Conservation (phyloP, 1,284 basidiomycete species). For the Ganoderma lingzhi region DNA sequence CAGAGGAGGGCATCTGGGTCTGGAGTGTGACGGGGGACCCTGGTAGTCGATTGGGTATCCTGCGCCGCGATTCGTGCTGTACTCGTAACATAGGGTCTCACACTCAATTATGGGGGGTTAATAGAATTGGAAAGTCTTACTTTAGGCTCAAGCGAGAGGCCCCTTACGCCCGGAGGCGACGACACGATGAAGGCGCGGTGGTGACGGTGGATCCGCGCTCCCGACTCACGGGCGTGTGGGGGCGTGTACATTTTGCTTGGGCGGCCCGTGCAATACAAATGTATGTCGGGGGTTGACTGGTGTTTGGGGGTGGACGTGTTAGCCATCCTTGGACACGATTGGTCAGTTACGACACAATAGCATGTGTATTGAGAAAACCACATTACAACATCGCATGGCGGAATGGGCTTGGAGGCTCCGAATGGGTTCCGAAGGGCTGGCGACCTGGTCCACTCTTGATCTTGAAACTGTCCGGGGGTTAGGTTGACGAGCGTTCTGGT, state of each 20-base stretch:
- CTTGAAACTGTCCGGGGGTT: neutral
- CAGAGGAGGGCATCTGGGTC: neutral
- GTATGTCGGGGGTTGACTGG: neutral
- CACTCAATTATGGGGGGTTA: neutral
- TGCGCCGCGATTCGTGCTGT: neutral
- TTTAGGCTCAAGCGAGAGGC: neutral
- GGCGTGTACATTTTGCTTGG: neutral
- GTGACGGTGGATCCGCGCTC: neutral
- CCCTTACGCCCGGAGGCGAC: neutral
- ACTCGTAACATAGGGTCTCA: neutral
- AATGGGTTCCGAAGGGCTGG: neutral
- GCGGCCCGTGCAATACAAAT: constrained; percentile 1
- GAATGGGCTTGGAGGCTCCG: neutral
- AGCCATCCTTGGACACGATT: neutral
- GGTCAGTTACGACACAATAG: neutral
- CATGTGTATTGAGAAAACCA: neutral
- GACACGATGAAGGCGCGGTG: neutral
- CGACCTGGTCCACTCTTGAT: neutral
- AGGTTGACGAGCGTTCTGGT: neutral
- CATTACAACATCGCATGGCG: neutral
- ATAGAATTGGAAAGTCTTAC: neutral
- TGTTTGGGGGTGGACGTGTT: neutral
- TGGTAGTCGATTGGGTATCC: neutral
- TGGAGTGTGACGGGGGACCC: neutral
- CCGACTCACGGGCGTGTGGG: neutral